phyloP scores from a whole-genome alignment of 306 rosid genomes.

The Medicago ruthenica region DNA sequence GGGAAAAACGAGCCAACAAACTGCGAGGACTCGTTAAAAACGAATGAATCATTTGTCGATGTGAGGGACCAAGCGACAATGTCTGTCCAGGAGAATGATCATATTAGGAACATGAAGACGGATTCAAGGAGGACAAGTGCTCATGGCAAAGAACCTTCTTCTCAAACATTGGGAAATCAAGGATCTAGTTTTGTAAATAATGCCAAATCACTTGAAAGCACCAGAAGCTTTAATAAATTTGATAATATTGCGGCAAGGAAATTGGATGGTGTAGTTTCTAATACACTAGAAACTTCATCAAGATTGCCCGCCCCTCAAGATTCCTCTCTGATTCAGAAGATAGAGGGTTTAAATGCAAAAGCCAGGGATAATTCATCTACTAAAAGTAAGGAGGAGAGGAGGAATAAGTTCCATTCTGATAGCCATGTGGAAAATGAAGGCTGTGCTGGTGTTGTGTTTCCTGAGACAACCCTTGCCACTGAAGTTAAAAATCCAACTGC shows the following conservation, averaged over 20 bases:
- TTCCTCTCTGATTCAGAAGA: conserved; percentile 76
- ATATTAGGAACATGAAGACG: conserved; percentile 53
- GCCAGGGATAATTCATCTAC: conserved; percentile 74
- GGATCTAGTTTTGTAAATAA: conserved; percentile 50
- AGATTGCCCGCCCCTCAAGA: conserved; percentile 63
- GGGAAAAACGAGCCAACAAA: conserved; percentile 64
- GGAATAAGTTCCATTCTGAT: conserved; percentile 50
- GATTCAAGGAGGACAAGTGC: conserved; percentile 55
- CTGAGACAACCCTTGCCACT: conserved; percentile 45
- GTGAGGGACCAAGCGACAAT: conserved; percentile 54
- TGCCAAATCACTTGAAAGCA: conserved; percentile 53
- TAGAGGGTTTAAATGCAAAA: conserved; percentile 95
- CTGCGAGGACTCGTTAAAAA: conserved; percentile 49
- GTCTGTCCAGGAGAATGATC: conserved; percentile 62
- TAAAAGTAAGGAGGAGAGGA: conserved; percentile 57
- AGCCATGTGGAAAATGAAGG: conserved; percentile 54
- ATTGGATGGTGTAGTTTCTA: conserved; percentile 52
- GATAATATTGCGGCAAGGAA: conserved; percentile 56
- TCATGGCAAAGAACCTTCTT: conserved; percentile 56
- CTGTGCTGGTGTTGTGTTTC: conserved; percentile 44
- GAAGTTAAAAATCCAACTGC: conserved; percentile 51
- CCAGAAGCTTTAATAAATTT: conserved; percentile 42
- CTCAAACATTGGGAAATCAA: conserved; percentile 56
- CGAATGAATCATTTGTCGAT: conserved; percentile 43
- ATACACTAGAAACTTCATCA: conserved; percentile 49